These are phyloP conservation scores for Diaporthe aspalathi DNA, from an alignment of 2,329 filamentous ascomycete species.

Conservation along the genomic window DNA sequence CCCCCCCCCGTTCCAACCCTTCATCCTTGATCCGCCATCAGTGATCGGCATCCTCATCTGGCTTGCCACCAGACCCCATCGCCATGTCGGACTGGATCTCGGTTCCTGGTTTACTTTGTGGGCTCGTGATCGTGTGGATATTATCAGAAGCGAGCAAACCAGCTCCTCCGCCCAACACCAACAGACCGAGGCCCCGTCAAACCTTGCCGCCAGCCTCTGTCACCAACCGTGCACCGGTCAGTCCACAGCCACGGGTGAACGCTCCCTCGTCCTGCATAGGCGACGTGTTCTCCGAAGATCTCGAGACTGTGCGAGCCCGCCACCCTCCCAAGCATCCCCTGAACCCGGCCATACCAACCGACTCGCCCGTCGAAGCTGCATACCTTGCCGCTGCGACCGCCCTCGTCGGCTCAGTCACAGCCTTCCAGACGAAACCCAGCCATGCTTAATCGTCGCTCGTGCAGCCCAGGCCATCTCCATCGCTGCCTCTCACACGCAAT, in stretches of 20 bases:
- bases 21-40: too few species aligned
- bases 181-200: too few species aligned
- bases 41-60: too few species aligned
- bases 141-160: too few species aligned
- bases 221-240: neutral
- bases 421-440: neutral
- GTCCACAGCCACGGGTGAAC: neutral
- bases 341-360: neutral
- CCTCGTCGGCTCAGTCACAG: neutral
- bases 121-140: too few species aligned
- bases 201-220: too few species aligned
- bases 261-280: neutral
- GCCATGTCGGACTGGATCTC: too few species aligned
- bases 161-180: too few species aligned
- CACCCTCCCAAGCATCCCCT: neutral
- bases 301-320: neutral
- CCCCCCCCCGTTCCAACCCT: too few species aligned
- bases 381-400: neutral
- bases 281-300: neutral
- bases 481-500: neutral
- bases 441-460: neutral
- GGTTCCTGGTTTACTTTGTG: too few species aligned
- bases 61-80: too few species aligned
- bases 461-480: conserved; percentile 4
- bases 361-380: conserved; percentile 1